Evolutionary conservation across 164 flowering plant genomes (phyloP), one percentile per base, ranked within the genome.

Genomic region (Macadamia integrifolia): DNA sequence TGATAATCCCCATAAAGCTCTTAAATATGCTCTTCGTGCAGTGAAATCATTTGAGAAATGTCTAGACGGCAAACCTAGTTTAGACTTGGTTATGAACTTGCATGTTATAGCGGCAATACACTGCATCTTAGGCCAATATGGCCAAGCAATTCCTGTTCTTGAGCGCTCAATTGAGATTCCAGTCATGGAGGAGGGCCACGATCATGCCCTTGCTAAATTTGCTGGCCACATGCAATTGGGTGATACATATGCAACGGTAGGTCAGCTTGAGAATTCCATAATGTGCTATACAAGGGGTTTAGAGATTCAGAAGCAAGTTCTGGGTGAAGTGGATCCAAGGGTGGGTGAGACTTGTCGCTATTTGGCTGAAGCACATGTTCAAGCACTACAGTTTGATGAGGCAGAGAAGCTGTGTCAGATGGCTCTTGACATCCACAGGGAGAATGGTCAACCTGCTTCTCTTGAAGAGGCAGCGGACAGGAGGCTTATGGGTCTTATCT

Each of bases 211-310:
- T 62, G 97, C 95, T 48, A 92, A 85, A 75, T 94, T 94, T 74
- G 87, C 97, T 2, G 97, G 99, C 40, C 79, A 85, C 67, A 92
- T 92, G 99, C 99, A 94, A 74, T 71, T 94, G 76, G 99, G 99
- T 61, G 99, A 94, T 71, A 90, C 97, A 30, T 89, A 80, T 71
- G 91, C 97, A 0, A 90, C 92, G 88, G 57, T 89, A 66, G 99
- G 99, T 46, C 92, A 83, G 71, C 90, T 94, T 48, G 96, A 89
- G 76, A 86, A 88, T 60, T 87, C 99, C 42, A 77, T 88, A 64
- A 23, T 62, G 17, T 85, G 87, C 69, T 94, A 94, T 73, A 77
- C 81, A 17, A 69, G 71, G 8, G 99, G 97, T 49, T 70, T 94
- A 74, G 88, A 85, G 68, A 72, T 90, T 49, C 99, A 94, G 80